A percentile compares a stretch with the other conserved stretches of the same genome.
These are phyloP conservation scores for Fusarium sulawesiense DNA, from an alignment of 2,329 filamentous ascomycete genomes.

Conservation along the genomic window DNA sequence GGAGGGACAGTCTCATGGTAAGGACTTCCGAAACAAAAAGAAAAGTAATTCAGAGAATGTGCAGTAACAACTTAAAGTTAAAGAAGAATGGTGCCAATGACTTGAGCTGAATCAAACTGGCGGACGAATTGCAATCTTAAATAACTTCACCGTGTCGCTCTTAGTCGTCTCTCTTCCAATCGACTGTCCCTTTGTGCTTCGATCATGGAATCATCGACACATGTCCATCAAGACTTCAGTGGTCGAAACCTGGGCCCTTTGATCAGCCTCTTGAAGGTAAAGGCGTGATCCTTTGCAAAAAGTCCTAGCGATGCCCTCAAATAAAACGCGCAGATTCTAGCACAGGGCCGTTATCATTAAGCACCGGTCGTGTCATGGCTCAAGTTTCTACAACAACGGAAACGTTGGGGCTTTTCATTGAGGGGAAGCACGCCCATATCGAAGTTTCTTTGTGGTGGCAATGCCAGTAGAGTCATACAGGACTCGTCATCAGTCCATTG, in stretches of 20 bases:
- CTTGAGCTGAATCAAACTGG: background rate
- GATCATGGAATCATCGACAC: constrained; percentile 11
- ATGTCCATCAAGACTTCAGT: background rate
- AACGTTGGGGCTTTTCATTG: background rate
- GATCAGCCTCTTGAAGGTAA: background rate
- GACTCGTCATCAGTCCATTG: background rate
- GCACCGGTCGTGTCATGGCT: background rate
- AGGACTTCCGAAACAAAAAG: background rate
- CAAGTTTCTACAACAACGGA: background rate
- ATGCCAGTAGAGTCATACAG: background rate
- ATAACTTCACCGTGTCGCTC: background rate
- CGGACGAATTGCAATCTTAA: constrained; percentile 12
- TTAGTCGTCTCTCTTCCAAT: background rate
- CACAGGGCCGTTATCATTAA: background rate
- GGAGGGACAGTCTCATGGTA: constrained; percentile 42
- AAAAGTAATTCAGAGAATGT: constrained; percentile 5
- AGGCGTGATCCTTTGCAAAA: background rate
- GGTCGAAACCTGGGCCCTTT: background rate
- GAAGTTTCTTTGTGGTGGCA: background rate
- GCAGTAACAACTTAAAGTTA: background rate
- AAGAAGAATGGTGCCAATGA: background rate
- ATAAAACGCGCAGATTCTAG: too few relatives aligned
- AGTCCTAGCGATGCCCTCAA: background rate
- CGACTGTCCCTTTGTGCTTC: background rate
- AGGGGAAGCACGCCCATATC: constrained; percentile 1